Base-by-base conservation (phyloP, 2,329 filamentous ascomycete species). In the Diaporthe velutina region DNA sequence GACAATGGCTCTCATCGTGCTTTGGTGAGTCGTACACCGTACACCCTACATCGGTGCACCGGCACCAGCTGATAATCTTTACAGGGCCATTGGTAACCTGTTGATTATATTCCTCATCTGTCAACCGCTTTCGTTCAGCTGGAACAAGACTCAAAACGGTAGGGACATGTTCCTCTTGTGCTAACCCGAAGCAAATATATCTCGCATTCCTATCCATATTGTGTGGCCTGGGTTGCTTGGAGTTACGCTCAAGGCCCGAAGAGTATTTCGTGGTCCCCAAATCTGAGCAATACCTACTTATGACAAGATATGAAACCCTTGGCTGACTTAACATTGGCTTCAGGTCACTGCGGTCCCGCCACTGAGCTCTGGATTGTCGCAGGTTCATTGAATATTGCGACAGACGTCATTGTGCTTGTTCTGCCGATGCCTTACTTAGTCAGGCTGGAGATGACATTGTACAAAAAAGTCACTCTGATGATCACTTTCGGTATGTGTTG, bases 121-220 rank as follows among this genome's bases (percentile, higher is more conserved):
- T 30, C 67, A 66, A 52, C 74, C 74, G 12, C 28, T 75, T 17
- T 64, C 42, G 12, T 75, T 25, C n/a, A 57, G 60, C 70, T 76
- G 75, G 75, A 45, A 60, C 5, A 71, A 71, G 13, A 38, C 3
- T 17, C 45, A 52, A 52, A 28, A 52, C 5, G 64, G 64, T 67
- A 38, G 22, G 42, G 7, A 38, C 2, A 50, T 52, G 13, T 33
- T 35, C 13, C 10, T 25, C 7, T 52, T 19, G 13, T 38, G 13
- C 1, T 7, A 17, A 1, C 12, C 7, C 12, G 10, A n/a, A 2
- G 13, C 30, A 67, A 12, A 33, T 25, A 8, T 1, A 48, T 42
- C 25, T 40, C 13, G 15, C 19, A 25, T 19, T 9, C 10, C 5
- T 10, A 52, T 15, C 19, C 40, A n/a, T 12, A 8, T 15, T n/a